Conservation (phyloP, 257 asterid species). For the Fraxinus anomala region DNA sequence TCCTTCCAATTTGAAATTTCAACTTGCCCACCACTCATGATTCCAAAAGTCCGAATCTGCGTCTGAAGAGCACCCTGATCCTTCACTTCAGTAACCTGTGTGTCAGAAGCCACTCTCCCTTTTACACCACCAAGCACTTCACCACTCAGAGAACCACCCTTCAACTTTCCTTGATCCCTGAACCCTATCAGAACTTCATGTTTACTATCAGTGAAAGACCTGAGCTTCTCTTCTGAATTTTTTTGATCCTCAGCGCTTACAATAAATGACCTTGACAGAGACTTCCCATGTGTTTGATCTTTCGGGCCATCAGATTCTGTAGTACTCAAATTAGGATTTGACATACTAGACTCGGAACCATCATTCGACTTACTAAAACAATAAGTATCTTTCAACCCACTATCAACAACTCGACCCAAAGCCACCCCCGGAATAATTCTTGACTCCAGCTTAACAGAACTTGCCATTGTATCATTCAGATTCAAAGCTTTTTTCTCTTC, state of each 20-base stretch:
- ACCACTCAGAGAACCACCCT: constrained; percentile 35
- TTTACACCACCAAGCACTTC: constrained; percentile 33
- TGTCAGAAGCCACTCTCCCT: constrained; percentile 33
- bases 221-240: constrained; percentile 38
- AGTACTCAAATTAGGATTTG: constrained; percentile 33
- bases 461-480: constrained; percentile 30
- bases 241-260: constrained; percentile 44
- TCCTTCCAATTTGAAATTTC: constrained; percentile 44
- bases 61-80: constrained; percentile 36
- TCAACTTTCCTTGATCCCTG: constrained; percentile 40
- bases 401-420: constrained; percentile 33
- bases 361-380: constrained; percentile 39
- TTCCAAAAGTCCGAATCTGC: constrained; percentile 30
- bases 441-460: constrained; percentile 49
- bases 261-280: constrained; percentile 45
- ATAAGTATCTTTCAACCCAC: constrained; percentile 37
- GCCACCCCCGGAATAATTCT: constrained; percentile 37
- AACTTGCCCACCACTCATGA: constrained; percentile 38
- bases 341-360: constrained; percentile 34
- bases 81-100: constrained; percentile 38
- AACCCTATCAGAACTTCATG: constrained; percentile 21
- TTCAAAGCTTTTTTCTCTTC: constrained; percentile 40
- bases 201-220: constrained; percentile 33
- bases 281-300: constrained; percentile 42
- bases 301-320: constrained; percentile 44